These are phyloP conservation scores for Lepidopterella palustris DNA, from an alignment of 495 filamentous ascomycete species.

Conservation along the genomic window DNA sequence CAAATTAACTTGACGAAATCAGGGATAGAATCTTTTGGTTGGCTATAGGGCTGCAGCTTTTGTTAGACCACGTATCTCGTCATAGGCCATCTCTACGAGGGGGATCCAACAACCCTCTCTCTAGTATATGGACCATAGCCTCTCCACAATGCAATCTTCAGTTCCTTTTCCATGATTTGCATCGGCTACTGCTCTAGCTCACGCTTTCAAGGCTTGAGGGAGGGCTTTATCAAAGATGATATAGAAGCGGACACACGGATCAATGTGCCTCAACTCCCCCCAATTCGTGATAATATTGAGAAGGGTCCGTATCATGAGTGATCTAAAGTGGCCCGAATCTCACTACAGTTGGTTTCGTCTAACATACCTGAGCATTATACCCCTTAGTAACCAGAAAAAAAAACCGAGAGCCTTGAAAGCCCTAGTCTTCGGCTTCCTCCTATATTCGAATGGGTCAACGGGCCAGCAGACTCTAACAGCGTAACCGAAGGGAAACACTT, in stretches of 20 bases:
- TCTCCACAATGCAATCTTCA: too few relatives aligned
- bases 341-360: neutral
- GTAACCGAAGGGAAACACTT: conserved; percentile 1
- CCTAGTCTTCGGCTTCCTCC: neutral
- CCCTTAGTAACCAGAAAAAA: neutral
- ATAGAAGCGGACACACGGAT: neutral
- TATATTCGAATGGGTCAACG: neutral
- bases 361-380: neutral
- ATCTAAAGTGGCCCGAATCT: neutral
- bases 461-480: neutral
- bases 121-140: too few relatives aligned
- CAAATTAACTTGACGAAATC: neutral
- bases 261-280: neutral
- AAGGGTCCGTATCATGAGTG: neutral
- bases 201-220: neutral
- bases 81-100: too few relatives aligned
- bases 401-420: neutral
- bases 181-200: too few relatives aligned
- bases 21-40: neutral
- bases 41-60: too few relatives aligned
- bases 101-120: too few relatives aligned
- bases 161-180: too few relatives aligned
- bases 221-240: neutral
- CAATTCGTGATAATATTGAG: neutral
- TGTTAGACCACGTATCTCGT: too few relatives aligned